Base-by-base conservation (phyloP, 2,329 filamentous ascomycete genomes). In the Colletotrichum chrysophilum region DNA sequence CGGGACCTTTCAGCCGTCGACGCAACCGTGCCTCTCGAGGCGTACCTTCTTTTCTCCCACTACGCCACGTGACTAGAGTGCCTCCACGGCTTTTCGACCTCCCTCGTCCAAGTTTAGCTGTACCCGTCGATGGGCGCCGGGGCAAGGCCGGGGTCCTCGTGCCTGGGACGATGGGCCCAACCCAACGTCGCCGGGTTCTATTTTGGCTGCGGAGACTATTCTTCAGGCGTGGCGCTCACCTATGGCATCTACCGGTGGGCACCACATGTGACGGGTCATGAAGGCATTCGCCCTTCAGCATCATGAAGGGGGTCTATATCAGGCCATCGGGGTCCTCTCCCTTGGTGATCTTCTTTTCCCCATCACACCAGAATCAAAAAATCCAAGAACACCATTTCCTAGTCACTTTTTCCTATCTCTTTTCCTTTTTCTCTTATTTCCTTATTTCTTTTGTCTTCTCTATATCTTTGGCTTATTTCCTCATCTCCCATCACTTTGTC, bases 271-370 rank as follows among this genome's bases (percentile, higher is more conserved):
- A 67, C 26, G 62, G 62, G 24, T 43, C 18, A 9, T 64, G 38
- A 66, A 72, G 68, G 30, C 62, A 26, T 48, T 34, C 48, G 34
- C 66, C 52, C 72, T 43, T 66, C 3, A 66, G 28, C 34, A 75
- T 75, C 61, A 66, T 8, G 72, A 67, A 52, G 64, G 34, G 52
- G 34, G 69, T 61, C 38, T 71, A 72, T 71, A 71, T 71, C 68
- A 43, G 60, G 16, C 55, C 60, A 74, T 65, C 36, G 7, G n/a
- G 36, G 38, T 24, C 21, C 21, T 43, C 67, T 64, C 66, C 67
- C 72, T 72, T 66, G 68, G 36, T 71, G 68, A 72, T 72, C 68
- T 30, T 38, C 21, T 61, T 55, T 36, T 62, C 48, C n/a, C 34
- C 28, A 21, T 26, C 12, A 38, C 34, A 61, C 61, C 62, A 38